Evolutionary conservation across 306 rosid species (phyloP), one percentile per base, ranked within the genome.

Genomic region (Prosopis cineraria): DNA sequence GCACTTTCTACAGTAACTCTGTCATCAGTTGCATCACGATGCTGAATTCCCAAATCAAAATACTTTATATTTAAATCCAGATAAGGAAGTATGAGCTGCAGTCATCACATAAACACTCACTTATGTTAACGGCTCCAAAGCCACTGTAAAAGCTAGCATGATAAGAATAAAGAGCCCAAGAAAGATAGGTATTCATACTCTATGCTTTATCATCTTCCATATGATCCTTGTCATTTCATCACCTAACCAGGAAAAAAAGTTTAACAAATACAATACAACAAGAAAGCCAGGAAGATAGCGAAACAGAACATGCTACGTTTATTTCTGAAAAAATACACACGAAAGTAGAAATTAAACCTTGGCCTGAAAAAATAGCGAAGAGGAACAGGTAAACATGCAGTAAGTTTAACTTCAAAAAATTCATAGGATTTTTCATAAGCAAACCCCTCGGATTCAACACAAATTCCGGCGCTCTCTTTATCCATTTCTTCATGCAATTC

Each of bases 211-310:
- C 92, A 83, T 85, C 67, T 4, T 85, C 98, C 99, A 93, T 78
- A 91, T 93, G 86, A 91, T 83, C 88, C 99, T 86, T 40, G 98
- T 87, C 99, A 93, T 95, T 75, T 93, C 99, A 84, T 95, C 98
- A 84, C 98, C 96, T 95, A 79, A 81, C 58, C 62, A 66, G 5
- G 40, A 77, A 12, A 27, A 58, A 58, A 45, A 56, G 13, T 14
- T 1, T 20, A 41, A 27, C 4, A 75, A 75, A 27, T 12, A 64
- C 25, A 16, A 63, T 1, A 12, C 43, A 63, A 22, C 20, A 43
- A 16, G 36, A 31, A 56, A 5, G 25, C 19, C 58, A 52, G 31
- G 13, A 31, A 33, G 27, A 7, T 17, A 10, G 29, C n/a, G 0
- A 44, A 60, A 62, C 72, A 58, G 17, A 7, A 3, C 8, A 0